phyloP scores from a whole-genome alignment of 1,284 basidiomycete species.

The Xerocomus minutiporus region DNA sequence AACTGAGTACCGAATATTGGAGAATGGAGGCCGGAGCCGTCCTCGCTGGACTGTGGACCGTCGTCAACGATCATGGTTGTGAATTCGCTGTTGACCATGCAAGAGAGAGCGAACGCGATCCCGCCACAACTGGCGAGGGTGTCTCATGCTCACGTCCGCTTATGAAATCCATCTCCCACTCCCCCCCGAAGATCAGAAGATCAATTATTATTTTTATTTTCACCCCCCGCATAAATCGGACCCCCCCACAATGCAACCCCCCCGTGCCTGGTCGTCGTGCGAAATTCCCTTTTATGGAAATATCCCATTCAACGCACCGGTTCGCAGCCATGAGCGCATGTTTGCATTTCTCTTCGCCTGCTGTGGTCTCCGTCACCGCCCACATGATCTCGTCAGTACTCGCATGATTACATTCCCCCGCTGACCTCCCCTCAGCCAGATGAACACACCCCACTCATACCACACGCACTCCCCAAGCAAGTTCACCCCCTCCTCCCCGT shows the following conservation, averaged over 20 bases:
- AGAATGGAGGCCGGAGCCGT: constrained; percentile 66
- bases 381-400: constrained; percentile 17
- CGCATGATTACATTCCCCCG: background rate
- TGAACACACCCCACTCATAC: constrained; percentile 31
- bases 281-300: constrained; percentile 8
- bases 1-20: constrained; percentile 56
- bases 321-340: constrained; percentile 17
- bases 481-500: constrained; percentile 3
- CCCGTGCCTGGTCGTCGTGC: constrained; percentile 29
- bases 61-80: constrained; percentile 51
- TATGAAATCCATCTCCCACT: constrained; percentile 34
- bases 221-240: constrained; percentile 28
- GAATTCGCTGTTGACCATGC: constrained; percentile 51
- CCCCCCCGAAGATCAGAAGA: constrained; percentile 34
- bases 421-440: constrained; percentile 14
- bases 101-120: constrained; percentile 25
- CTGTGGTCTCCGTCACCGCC: constrained; percentile 22
- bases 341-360: constrained; percentile 27
- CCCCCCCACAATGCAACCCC: constrained; percentile 20
- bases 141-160: constrained; percentile 36
- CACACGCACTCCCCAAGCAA: constrained; percentile 24
- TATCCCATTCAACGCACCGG: background rate
- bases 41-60: constrained; percentile 63
- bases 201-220: constrained; percentile 15
- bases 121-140: constrained; percentile 23